A percentile compares a stretch with the other conserved stretches of the same genome.
These are phyloP conservation scores for Centella asiatica DNA, from an alignment of 129 eudicot genomes.

Conservation along the genomic window DNA sequence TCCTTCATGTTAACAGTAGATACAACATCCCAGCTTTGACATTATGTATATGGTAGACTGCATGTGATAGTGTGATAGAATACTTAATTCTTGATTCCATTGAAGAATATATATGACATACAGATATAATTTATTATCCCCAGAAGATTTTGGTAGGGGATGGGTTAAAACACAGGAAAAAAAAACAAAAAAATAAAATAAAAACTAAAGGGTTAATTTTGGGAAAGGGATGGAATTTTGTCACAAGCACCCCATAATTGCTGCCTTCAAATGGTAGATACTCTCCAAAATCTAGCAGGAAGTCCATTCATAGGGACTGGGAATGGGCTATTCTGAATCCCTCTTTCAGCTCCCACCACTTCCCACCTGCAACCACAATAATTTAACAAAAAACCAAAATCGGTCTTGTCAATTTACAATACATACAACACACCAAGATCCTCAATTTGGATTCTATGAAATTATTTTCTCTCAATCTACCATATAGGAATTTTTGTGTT, in stretches of 20 bases:
- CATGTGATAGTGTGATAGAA: not conserved
- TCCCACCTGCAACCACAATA: conserved; percentile 68
- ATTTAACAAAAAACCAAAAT: conserved; percentile 14
- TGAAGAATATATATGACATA: conserved; percentile 17
- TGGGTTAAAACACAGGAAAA: conserved; percentile 9
- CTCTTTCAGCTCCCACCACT: conserved; percentile 58
- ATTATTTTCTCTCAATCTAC: no score
- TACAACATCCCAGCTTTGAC: conserved; percentile 20
- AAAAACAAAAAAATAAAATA: conserved; percentile 21
- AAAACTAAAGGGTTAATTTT: not conserved
- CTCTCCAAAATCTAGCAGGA: conserved; percentile 62
- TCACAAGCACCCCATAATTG: conserved; percentile 16
- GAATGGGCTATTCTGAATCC: conserved; percentile 77
- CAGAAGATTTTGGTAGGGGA: conserved; percentile 24
- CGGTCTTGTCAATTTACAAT: conserved; percentile 16
- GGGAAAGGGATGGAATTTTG: conserved; percentile 13
- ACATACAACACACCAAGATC: conserved; percentile 18
- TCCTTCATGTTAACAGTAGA: conserved; percentile 23
- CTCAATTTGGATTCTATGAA: no score
- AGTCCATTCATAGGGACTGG: conserved; percentile 84
- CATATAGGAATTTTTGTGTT: no score
- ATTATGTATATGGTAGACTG: not conserved
- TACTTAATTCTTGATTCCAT: not conserved
- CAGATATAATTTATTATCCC: conserved; percentile 29
- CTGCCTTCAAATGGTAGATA: conserved; percentile 36